Evolutionary conservation across 75 land plant genomes (phyloP), one percentile per base, ranked within the genome.

Genomic region (Cupressus sempervirens): DNA sequence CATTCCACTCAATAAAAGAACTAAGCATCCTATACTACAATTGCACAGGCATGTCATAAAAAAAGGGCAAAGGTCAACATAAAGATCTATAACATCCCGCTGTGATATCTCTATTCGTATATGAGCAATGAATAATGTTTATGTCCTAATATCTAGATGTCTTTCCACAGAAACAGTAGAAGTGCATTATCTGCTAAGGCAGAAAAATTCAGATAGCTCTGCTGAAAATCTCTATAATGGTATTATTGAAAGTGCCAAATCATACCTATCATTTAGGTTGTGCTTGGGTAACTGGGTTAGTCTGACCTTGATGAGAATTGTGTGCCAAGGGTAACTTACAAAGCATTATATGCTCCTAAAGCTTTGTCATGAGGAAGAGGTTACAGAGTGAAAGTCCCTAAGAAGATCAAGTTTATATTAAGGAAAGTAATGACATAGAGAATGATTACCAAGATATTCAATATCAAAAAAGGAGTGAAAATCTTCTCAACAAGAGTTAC

Each of bases 41-140:
- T 26, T 23, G n/a, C n/a, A 23, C 7, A 62, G 23, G 67, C 67
- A 62, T 23, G 67, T 62, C 26, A 32, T 76, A 76, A 1, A 16
- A 36, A 76, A 38, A 76, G 15, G 15, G 77, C 62, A 26, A 76
- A 40, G 20, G 77, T 36, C 6, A 75, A 36, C 77, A 75, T 35
- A 38, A 38, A 75, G 23, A 75, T 36, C 40, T 75, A 75, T 43
- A 75, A 36, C 77, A 75, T 75, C 77, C 77, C 36, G 40, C 77
- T n/a, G n/a, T n/a, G n/a, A 16, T 7, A 75, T 20, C 41, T 36
- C 43, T 75, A 74, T 74, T 7, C 6, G 20, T 16, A 30, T 30
- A 75, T 23, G 14, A 36, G 36, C 77, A 75, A 16, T 36, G 41
- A 36, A 5, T 14, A 75, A 18, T 75, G 76, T 36, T 74, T 74